These are phyloP conservation scores for Astrephomene gubernaculifera DNA, from an alignment of 139 green algal genomes.

Conservation along the genomic window DNA sequence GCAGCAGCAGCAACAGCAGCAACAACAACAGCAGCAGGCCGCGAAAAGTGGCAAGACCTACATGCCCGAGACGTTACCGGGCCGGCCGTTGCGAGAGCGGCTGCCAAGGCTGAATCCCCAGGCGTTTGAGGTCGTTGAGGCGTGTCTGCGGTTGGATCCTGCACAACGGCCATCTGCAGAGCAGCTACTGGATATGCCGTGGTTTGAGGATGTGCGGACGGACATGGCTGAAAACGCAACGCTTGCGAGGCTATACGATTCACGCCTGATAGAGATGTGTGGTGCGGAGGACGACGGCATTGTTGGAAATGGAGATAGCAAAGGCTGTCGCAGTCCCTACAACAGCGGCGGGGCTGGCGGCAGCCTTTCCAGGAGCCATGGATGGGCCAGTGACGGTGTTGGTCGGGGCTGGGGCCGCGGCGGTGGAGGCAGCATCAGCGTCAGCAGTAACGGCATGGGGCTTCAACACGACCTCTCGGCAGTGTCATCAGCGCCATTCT, in stretches of 20 bases:
- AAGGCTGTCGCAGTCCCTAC: too few relatives aligned
- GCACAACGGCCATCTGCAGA: neutral
- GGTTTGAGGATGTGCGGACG: neutral
- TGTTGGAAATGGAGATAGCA: too few relatives aligned
- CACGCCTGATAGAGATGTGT: too few relatives aligned
- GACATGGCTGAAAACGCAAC: neutral
- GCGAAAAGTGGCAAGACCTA: neutral
- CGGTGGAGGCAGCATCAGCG: too few relatives aligned
- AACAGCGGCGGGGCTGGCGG: too few relatives aligned
- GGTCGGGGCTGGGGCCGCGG: too few relatives aligned
- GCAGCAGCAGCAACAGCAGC: neutral
- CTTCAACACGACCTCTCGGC: too few relatives aligned
- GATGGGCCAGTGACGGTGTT: too few relatives aligned
- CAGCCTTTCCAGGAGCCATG: too few relatives aligned
- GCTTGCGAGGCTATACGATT: slow-evolving; percentile 4
- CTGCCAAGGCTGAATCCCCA: neutral
- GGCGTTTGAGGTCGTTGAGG: neutral
- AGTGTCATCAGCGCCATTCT: too few relatives aligned
- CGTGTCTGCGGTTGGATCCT: slow-evolving; percentile 22
- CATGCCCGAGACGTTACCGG: neutral
- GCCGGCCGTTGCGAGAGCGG: neutral
- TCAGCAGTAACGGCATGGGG: too few relatives aligned
- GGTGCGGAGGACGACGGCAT: too few relatives aligned
- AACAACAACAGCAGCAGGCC: neutral
- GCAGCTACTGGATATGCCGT: slow-evolving; percentile 23